A percentile compares a stretch with the other conserved stretches of the same genome.
phyloP scores from a whole-genome alignment of 2,329 filamentous ascomycete species.

The Verruconis gallopava region DNA sequence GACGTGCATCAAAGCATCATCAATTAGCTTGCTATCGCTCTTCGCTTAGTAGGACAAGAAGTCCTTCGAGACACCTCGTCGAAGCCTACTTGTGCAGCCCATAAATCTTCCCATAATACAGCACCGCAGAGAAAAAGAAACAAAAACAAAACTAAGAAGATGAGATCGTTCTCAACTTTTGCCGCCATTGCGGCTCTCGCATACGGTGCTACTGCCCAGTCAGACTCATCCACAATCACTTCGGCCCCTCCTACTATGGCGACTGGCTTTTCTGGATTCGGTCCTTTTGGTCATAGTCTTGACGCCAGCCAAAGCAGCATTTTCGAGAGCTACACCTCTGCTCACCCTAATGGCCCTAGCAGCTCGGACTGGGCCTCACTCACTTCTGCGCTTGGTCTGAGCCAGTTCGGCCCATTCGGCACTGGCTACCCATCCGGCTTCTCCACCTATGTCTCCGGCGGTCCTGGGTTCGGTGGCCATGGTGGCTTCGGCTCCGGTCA shows the following conservation, averaged over 20 bases:
- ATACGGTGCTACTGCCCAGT: slow-evolving; percentile 3
- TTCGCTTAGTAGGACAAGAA: too few relatives aligned
- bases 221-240: background rate
- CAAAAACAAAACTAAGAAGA: too few relatives aligned
- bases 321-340: background rate
- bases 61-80: too few relatives aligned
- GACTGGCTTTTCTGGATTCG: background rate
- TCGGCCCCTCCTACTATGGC: background rate
- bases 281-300: background rate
- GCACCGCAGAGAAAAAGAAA: too few relatives aligned
- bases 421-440: slow-evolving; percentile 6
- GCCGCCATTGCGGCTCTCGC: slow-evolving; percentile 6
- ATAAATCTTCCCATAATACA: too few relatives aligned
- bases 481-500: background rate
- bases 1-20: too few relatives aligned
- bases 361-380: background rate
- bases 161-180: too few relatives aligned
- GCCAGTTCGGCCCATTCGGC: slow-evolving; percentile 7
- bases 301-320: background rate
- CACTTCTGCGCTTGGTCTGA: slow-evolving; percentile 3
- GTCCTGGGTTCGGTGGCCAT: slow-evolving; percentile 2
- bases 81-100: too few relatives aligned
- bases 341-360: background rate
- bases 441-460: slow-evolving; percentile 1
- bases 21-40: too few relatives aligned